Evolutionary conservation across 345 rosid species (phyloP).

Genomic region (Trapa bicornis): DNA sequence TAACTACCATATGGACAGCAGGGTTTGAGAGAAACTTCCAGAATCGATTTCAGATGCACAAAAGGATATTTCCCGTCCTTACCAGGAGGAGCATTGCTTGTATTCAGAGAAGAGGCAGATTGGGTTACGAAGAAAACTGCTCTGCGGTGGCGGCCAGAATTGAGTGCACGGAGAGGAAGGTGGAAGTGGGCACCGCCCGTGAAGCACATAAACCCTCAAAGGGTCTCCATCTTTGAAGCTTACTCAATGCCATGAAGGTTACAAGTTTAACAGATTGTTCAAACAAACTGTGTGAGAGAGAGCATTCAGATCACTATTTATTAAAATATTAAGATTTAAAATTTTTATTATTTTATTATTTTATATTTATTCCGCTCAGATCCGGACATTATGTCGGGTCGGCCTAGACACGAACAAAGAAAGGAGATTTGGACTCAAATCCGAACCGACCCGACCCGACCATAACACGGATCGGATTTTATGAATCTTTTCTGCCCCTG

Average conservation of each 20-base stretch:
- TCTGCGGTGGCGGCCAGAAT: constrained; percentile 19
- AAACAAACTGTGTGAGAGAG: too few relatives aligned
- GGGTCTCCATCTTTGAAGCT: constrained; percentile 36
- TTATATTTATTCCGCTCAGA: too few relatives aligned
- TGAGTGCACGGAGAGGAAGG: constrained; percentile 12
- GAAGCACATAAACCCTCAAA: constrained; percentile 36
- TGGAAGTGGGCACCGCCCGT: constrained; percentile 18
- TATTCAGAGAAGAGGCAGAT: constrained; percentile 24
- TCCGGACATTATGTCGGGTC: too few relatives aligned
- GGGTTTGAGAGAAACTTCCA: too few relatives aligned
- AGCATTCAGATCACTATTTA: too few relatives aligned
- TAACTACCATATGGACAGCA: background rate
- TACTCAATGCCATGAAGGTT: background rate
- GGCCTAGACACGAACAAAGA: too few relatives aligned
- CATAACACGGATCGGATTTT: too few relatives aligned
- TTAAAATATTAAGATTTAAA: too few relatives aligned
- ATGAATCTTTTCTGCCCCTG: background rate
- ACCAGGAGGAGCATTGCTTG: constrained; percentile 44
- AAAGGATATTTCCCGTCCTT: background rate
- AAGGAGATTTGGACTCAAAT: too few relatives aligned
- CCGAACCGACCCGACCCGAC: too few relatives aligned
- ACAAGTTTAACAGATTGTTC: background rate
- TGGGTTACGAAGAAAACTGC: constrained; percentile 12
- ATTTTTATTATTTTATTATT: too few relatives aligned
- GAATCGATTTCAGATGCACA: background rate